Percentiles rank a stretch among this genome's conserved stretches.
phyloP scores from a whole-genome alignment of 768 basidiomycete species.

The Sarcomyxa edulis region DNA sequence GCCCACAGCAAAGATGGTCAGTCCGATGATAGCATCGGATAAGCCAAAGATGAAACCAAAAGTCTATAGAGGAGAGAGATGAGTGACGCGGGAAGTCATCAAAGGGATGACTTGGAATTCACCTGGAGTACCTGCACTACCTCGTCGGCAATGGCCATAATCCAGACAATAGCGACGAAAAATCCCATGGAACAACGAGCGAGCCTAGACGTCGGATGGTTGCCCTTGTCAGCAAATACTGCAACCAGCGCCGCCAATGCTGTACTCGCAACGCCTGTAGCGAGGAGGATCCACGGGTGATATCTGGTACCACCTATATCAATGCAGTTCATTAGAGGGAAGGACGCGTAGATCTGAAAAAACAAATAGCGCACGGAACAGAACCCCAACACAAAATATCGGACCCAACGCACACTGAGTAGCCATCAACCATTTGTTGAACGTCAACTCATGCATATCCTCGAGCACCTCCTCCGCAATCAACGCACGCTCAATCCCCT shows the following conservation, averaged over 20 bases:
- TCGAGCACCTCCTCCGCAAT: slow-evolving; percentile 72
- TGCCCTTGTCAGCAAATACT: slow-evolving; percentile 54
- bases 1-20: slow-evolving; percentile 95
- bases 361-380: slow-evolving; percentile 58
- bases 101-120: too few relatives aligned
- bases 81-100: too few relatives aligned
- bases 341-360: not conserved
- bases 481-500: slow-evolving; percentile 61
- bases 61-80: slow-evolving; percentile 43
- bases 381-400: slow-evolving; percentile 63
- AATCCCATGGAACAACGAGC: slow-evolving; percentile 89
- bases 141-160: slow-evolving; percentile 97
- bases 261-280: slow-evolving; percentile 49
- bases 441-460: slow-evolving; percentile 58
- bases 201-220: slow-evolving; percentile 52
- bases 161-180: slow-evolving; percentile 89
- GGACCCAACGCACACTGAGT: slow-evolving; percentile 82
- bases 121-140: slow-evolving; percentile 90
- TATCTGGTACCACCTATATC: slow-evolving; percentile 38
- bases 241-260: slow-evolving; percentile 50
- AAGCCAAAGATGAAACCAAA: slow-evolving; percentile 93
- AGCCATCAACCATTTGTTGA: slow-evolving; percentile 83
- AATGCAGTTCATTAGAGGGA: slow-evolving; percentile 6
- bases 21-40: slow-evolving; percentile 93
- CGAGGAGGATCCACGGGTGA: slow-evolving; percentile 48